Conservation (phyloP, 2,329 filamentous ascomycete species). For the Aspergillus sojae region DNA sequence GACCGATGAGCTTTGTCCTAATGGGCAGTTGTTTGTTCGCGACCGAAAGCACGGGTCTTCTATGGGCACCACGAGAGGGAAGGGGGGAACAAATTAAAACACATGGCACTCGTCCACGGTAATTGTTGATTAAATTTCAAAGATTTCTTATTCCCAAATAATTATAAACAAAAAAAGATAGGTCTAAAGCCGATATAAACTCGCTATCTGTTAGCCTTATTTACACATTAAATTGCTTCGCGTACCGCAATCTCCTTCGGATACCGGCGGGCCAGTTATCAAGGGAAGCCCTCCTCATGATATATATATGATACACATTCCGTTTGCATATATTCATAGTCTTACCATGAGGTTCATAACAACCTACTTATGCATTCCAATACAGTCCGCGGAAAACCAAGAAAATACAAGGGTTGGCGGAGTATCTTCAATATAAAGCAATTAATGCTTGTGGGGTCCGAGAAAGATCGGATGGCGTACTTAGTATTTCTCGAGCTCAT, state of each 20-base stretch:
- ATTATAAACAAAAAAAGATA: background rate
- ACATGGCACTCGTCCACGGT: background rate
- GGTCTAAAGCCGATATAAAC: background rate
- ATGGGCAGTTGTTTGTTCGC: constrained; percentile 11
- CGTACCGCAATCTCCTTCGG: background rate
- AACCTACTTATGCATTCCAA: background rate
- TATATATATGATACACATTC: background rate
- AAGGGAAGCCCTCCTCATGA: background rate
- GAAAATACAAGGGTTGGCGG: background rate
- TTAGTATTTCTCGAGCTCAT: background rate
- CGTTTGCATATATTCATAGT: background rate
- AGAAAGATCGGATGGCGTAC: background rate
- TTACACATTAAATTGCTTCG: background rate
- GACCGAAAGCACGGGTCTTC: constrained; percentile 6
- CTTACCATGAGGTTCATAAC: background rate
- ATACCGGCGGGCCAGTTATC: background rate
- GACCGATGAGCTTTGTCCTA: constrained; percentile 6
- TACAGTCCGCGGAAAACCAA: background rate
- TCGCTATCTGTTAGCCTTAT: background rate
- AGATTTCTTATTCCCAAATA: background rate
- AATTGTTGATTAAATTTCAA: background rate
- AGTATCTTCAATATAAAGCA: background rate
- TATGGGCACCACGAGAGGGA: background rate
- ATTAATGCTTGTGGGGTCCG: background rate
- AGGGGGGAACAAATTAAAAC: background rate